phyloP scores from a whole-genome alignment of 1,284 basidiomycete species.

The Trichosporon faecale region DNA sequence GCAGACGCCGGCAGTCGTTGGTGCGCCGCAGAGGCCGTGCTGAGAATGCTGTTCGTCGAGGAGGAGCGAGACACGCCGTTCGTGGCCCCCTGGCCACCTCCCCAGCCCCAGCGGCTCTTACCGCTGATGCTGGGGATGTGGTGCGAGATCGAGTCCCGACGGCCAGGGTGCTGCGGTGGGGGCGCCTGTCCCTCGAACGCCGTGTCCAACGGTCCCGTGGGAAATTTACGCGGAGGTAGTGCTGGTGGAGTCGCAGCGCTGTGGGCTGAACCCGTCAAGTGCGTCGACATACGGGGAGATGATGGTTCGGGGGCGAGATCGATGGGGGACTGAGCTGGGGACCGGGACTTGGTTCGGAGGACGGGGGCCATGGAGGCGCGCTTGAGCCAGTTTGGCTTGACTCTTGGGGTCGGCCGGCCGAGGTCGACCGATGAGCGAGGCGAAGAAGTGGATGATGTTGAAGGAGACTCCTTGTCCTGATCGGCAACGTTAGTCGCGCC shows the following conservation, averaged over 20 bases:
- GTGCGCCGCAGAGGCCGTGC: conserved; percentile 23
- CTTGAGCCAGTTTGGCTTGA: conserved; percentile 45
- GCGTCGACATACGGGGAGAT: conserved; percentile 22
- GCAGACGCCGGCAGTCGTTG: conserved; percentile 40
- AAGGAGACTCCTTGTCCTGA: conserved; percentile 12
- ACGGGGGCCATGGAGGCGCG: conserved; percentile 38
- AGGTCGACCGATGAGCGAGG: conserved; percentile 32
- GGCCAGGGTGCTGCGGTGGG: conserved; percentile 28
- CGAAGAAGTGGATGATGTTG: conserved; percentile 18
- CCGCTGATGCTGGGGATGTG: conserved; percentile 38
- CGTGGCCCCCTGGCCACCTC: conserved; percentile 10
- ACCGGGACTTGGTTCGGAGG: conserved; percentile 39
- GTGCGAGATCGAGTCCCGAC: conserved; percentile 32
- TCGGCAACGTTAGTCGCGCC: conserved; percentile 26
- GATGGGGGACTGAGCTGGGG: conserved; percentile 28
- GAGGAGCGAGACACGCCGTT: conserved; percentile 35
- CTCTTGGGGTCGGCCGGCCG: conserved; percentile 31
- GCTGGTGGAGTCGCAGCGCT: conserved; percentile 29
- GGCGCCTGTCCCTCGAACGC: conserved; percentile 22
- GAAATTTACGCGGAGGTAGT: conserved; percentile 37
- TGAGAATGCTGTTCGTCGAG: conserved; percentile 36
- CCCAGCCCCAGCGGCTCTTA: conserved; percentile 35
- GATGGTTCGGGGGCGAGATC: conserved; percentile 30
- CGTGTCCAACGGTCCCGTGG: conserved; percentile 30
- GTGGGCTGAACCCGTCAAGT: background rate